phyloP scores from a whole-genome alignment of 148 eudicot species.

The Fagopyrum homotropicum region DNA sequence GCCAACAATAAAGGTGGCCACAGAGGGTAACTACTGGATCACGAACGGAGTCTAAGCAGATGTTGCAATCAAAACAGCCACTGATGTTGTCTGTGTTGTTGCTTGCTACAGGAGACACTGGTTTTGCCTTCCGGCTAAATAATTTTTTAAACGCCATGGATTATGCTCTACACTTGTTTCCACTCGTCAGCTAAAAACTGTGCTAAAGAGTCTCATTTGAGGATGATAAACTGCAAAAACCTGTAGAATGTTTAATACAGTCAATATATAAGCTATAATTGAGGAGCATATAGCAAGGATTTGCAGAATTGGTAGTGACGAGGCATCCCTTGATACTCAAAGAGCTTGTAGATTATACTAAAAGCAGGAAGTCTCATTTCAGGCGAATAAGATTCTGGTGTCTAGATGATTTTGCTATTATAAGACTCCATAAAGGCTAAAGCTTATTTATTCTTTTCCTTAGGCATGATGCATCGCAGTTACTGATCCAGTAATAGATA shows the following conservation, averaged over 20 bases:
- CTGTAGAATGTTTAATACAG: background rate
- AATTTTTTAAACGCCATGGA: slow-evolving; percentile 39
- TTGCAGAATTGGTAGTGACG: background rate
- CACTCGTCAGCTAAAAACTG: background rate
- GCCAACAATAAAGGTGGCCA: slow-evolving; percentile 96
- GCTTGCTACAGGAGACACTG: slow-evolving; percentile 18
- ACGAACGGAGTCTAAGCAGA: slow-evolving; percentile 63
- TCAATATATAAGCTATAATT: background rate
- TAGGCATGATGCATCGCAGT: too few species aligned
- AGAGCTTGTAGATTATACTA: background rate
- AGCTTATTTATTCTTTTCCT: too few species aligned
- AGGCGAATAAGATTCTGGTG: too few species aligned
- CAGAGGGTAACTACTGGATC: slow-evolving; percentile 83
- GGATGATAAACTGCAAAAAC: background rate
- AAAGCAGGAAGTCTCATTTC: too few species aligned
- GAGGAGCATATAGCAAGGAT: background rate
- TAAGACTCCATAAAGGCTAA: too few species aligned
- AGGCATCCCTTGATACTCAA: background rate
- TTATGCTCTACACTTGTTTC: background rate
- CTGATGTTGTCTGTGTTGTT: slow-evolving; percentile 25
- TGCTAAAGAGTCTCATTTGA: background rate
- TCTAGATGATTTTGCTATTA: too few species aligned
- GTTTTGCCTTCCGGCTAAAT: slow-evolving; percentile 35
- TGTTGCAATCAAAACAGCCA: slow-evolving; percentile 78
- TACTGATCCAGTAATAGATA: too few species aligned